Conservation (phyloP, 345 rosid genomes). For the Bruguiera gymnorhiza region DNA sequence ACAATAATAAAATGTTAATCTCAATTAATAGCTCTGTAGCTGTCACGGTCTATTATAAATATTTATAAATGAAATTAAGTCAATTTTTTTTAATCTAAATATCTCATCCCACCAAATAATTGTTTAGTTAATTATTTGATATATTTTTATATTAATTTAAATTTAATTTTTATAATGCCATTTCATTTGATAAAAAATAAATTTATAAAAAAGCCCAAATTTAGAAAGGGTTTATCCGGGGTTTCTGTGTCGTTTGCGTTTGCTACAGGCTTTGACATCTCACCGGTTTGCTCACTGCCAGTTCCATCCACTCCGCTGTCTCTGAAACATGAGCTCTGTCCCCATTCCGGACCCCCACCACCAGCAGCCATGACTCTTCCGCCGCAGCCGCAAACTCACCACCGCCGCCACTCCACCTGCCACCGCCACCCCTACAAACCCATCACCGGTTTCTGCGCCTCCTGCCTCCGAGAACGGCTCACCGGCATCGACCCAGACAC, state of each 20-base stretch:
- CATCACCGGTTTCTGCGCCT: slow-evolving; percentile 58
- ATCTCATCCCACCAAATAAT: too few species aligned
- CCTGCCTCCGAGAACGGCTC: slow-evolving; percentile 83
- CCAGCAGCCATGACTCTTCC: slow-evolving; percentile 38
- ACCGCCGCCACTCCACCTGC: slow-evolving; percentile 45
- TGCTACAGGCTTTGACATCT: background rate
- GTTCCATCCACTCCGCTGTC: background rate
- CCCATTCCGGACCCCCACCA: background rate
- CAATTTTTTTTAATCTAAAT: too few species aligned
- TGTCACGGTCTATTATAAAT: too few species aligned
- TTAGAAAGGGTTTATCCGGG: slow-evolving; percentile 31
- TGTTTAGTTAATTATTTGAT: too few species aligned
- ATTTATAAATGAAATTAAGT: too few species aligned
- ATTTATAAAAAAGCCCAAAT: background rate
- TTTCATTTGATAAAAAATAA: too few species aligned
- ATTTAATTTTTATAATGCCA: too few species aligned
- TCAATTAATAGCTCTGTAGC: too few species aligned
- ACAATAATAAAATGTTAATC: too few species aligned
- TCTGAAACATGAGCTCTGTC: slow-evolving; percentile 7
- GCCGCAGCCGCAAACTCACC: slow-evolving; percentile 12
- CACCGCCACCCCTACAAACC: slow-evolving; percentile 57
- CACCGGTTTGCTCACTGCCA: background rate
- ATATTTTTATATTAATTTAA: too few species aligned
- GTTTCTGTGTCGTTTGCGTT: slow-evolving; percentile 7
- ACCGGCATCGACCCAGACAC: slow-evolving; percentile 50